These are phyloP conservation scores for Aureobasidium sp. DNA, from an alignment of 2,329 filamentous ascomycete species.

Conservation along the genomic window DNA sequence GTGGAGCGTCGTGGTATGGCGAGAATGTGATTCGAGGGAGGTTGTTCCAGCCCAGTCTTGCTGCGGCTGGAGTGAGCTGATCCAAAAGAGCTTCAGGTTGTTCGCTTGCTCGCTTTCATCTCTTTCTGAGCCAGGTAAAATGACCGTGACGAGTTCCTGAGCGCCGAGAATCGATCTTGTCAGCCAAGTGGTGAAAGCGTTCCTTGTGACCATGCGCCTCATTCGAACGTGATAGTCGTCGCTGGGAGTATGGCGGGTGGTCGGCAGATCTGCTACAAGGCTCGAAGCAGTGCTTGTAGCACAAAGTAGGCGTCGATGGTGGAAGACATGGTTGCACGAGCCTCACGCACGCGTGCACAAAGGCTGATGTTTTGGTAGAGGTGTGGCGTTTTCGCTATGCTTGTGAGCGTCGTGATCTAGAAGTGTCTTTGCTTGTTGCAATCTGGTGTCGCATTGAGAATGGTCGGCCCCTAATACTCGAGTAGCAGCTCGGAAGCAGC, in stretches of 20 bases:
- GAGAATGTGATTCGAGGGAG: neutral
- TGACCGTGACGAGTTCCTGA: neutral
- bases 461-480: neutral
- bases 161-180: neutral
- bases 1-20: neutral
- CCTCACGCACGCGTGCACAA: constrained; percentile 1
- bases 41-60: neutral
- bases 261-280: constrained; percentile 6
- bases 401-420: neutral
- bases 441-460: neutral
- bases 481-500: neutral
- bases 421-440: neutral
- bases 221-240: neutral
- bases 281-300: neutral
- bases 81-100: neutral
- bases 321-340: constrained; percentile 10
- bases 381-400: neutral
- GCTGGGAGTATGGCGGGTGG: neutral
- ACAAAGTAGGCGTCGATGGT: neutral
- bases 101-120: neutral
- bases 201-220: constrained; percentile 5
- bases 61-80: neutral
- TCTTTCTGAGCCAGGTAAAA: neutral
- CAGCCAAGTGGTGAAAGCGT: neutral
- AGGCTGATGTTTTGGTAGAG: neutral